Percentiles rank a stretch among this genome's conserved stretches.
Evolutionary conservation across 73 alveolate genomes (phyloP).

Genomic region (Blepharisma japonicum): DNA sequence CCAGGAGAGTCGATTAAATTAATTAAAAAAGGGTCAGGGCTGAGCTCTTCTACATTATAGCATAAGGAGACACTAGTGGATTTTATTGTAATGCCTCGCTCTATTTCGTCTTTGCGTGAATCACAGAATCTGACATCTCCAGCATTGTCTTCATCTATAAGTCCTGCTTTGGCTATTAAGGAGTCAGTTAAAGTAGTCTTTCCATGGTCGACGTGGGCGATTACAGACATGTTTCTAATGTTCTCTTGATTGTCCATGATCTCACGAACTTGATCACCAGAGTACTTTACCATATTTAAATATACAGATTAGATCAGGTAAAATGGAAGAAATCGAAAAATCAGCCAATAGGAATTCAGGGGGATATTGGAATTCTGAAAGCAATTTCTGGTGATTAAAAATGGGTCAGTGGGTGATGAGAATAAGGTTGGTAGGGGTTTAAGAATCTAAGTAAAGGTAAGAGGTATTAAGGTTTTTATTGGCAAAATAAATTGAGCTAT

Average conservation of each 20-base stretch:
- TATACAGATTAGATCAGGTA: too few relatives aligned
- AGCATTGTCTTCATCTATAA: slow-evolving; percentile 61
- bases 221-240: slow-evolving; percentile 86
- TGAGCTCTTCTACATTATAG: slow-evolving; percentile 44
- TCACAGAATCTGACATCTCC: slow-evolving; percentile 69
- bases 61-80: slow-evolving; percentile 74
- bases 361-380: too few relatives aligned
- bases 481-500: too few relatives aligned
- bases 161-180: slow-evolving; percentile 69
- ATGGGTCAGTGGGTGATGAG: too few relatives aligned
- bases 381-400: too few relatives aligned
- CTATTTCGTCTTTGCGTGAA: slow-evolving; percentile 70
- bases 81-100: slow-evolving; percentile 88
- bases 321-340: too few relatives aligned
- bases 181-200: slow-evolving; percentile 91
- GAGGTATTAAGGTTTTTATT: too few relatives aligned
- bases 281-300: slow-evolving; percentile 54
- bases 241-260: slow-evolving; percentile 66
- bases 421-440: too few relatives aligned
- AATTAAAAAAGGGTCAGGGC: slow-evolving; percentile 47
- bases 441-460: too few relatives aligned
- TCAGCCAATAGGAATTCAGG: too few relatives aligned
- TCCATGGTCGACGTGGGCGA: slow-evolving; percentile 92
- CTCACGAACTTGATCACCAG: slow-evolving; percentile 67
- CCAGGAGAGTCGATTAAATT: slow-evolving; percentile 97